Evolutionary conservation across 768 basidiomycete species (phyloP).

Genomic region (Pleurotus sapidus): DNA sequence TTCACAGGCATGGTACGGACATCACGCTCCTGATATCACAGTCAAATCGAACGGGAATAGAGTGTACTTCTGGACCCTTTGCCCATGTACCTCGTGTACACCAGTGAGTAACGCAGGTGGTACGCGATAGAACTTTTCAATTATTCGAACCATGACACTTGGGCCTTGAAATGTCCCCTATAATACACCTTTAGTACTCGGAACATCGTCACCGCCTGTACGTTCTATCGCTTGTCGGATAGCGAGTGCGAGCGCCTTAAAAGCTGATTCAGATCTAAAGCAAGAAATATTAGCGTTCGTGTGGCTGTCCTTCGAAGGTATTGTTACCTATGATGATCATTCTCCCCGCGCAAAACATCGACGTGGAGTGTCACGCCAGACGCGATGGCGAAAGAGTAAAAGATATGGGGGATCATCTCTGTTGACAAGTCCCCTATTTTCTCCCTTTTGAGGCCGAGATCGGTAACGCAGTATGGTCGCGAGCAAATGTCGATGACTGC

Average conservation of each 20-base stretch:
- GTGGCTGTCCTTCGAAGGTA: no score
- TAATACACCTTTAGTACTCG: slow-evolving; percentile 95
- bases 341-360: slow-evolving; percentile 91
- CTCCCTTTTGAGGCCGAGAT: slow-evolving; percentile 83
- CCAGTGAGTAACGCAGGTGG: no score
- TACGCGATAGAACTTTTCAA: no score
- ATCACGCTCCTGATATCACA: no score
- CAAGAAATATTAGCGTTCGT: neutral
- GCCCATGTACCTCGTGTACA: no score
- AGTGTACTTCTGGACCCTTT: no score
- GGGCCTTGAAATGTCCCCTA: slow-evolving; percentile 16
- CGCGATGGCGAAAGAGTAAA: slow-evolving; percentile 97
- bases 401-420: slow-evolving; percentile 98
- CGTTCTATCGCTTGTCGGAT: slow-evolving; percentile 91
- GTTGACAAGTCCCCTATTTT: slow-evolving; percentile 94
- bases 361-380: slow-evolving; percentile 93
- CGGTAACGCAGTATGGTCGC: slow-evolving; percentile 91
- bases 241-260: slow-evolving; percentile 95
- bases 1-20: no score
- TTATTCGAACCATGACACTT: no score
- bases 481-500: slow-evolving; percentile 99
- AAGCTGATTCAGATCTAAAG: slow-evolving; percentile 89
- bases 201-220: slow-evolving; percentile 88
- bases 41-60: no score
- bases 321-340: slow-evolving; percentile 93